Base-by-base conservation (phyloP, 1,284 basidiomycete genomes). In the Boletus smithii region DNA sequence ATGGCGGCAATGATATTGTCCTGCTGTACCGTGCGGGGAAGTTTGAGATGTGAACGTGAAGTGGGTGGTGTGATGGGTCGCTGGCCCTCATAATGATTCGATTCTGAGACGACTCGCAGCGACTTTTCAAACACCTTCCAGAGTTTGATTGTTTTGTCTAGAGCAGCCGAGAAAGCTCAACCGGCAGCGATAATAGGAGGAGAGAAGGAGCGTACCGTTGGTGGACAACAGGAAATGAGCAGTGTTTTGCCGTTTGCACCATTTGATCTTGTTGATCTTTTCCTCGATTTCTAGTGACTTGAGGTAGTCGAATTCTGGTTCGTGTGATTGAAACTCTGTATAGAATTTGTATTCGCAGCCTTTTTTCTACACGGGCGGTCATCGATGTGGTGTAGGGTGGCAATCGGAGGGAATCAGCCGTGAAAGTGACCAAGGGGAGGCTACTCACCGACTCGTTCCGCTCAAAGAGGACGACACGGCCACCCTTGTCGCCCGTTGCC, bases 291-390 rank as follows among this genome's bases (percentile, higher is more conserved):
- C 97, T 58, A 99, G 79, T 26, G 93, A 97, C 77, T 99, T 99
- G 68, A 99, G 85, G 70, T 99, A 99, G 77, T 99, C 97, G 70
- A 99, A 99, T 70, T 99, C 97, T 50, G 97, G 97, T 70, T 99
- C 97, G 70, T 99, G 97, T 36, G 93, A 97, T 77, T 99, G 97
- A 68, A 99, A 97, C 72, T 99, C 97, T 52, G 97, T 99, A 72
- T 99, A 98, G 72, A 99, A 99, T 73, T 98, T 98, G 84, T 99
- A 99, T 74, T 99, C 97, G 77, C 97, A 99, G 53, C 94, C 94
- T 71, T 97, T 97, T 89, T 99, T 99, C 91, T 95, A 66, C 51
- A 26, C 10, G 30, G 10, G n/a, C n/a, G n/a, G n/a, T n/a, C n/a
- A n/a, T n/a, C n/a, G n/a, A n/a, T n/a, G n/a, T n/a, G 16, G 40